Conservation (phyloP, 305 asterid species). For the Euphrasia arctica region DNA sequence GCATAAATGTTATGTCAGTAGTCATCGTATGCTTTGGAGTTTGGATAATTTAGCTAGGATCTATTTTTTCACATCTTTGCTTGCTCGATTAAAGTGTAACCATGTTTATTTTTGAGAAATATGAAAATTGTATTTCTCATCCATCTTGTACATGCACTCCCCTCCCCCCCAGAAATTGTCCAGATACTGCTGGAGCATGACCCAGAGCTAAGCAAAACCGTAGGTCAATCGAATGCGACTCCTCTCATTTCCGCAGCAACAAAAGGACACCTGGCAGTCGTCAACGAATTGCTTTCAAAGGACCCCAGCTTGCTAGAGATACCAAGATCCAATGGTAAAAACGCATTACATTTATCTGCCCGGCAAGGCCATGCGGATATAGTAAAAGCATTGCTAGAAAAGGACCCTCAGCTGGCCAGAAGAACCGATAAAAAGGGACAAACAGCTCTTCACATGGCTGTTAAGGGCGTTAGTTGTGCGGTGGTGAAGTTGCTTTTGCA, state of each 20-base stretch:
- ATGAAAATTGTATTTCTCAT: too few relatives aligned
- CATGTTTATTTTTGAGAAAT: too few relatives aligned
- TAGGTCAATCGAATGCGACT: conserved; percentile 75
- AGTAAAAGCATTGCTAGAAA: conserved; percentile 65
- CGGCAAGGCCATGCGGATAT: conserved; percentile 79
- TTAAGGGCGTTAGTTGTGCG: conserved; percentile 61
- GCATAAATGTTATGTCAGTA: too few relatives aligned
- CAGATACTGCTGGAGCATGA: conserved; percentile 67
- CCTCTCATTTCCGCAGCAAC: conserved; percentile 87
- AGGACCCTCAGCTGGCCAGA: conserved; percentile 69
- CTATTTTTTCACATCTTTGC: too few relatives aligned
- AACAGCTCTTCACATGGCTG: conserved; percentile 87
- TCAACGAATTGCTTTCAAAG: conserved; percentile 60
- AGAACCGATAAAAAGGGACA: conserved; percentile 87
- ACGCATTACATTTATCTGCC: conserved; percentile 77
- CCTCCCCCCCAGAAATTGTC: conserved; percentile 48
- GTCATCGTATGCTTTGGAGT: too few relatives aligned
- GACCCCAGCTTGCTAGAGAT: conserved; percentile 68
- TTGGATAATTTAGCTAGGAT: too few relatives aligned
- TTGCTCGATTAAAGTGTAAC: too few relatives aligned
- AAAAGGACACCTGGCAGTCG: conserved; percentile 75
- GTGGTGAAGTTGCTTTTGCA: conserved; percentile 71
- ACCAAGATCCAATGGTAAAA: conserved; percentile 72
- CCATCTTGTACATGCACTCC: too few relatives aligned
- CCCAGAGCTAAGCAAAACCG: conserved; percentile 58